Evolutionary conservation across 148 eudicot genomes (phyloP), one percentile per base, ranked within the genome.

Genomic region (Fagopyrum homotropicum): DNA sequence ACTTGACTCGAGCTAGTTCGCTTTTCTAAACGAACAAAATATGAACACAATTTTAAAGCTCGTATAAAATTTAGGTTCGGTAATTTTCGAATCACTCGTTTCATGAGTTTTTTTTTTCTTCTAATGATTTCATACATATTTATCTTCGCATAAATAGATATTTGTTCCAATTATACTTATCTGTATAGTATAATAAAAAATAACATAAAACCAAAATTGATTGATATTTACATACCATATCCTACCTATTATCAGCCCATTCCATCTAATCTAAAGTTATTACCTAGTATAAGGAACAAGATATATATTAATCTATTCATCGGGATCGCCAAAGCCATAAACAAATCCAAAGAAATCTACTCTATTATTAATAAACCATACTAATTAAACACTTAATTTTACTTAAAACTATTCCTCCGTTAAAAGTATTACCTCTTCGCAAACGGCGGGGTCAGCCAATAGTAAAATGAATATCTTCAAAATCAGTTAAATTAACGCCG

Each of bases 291-390:
- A 64, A 64, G 45, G 70, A 64, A 64, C 45, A 8, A 12, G 40
- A 71, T 6, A 71, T 35, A 71, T 9, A 47, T 4, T 73, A 73
- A 52, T 52, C 35, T 14, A 73, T 19, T 43, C 76, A n/a, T 73
- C 50, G 76, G 76, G 76, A 73, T 73, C 76, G 64, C 76, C 66
- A 40, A 73, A 55, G 56, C 59, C 47, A 73, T 73, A 73, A 54
- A 66, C 71, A 66, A 66, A 35, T 15, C 19, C 69, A 29, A 61
- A 4, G 7, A 61, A 66, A 66, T 66, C 46, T 43, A 66, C 46
- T 64, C 9, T 30, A 4, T 40, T 64, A 64, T 35, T 64, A 35
- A 66, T 60, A 56, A 63, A 63, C n/a, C 69, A 10, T 35, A 35
- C 40, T 63, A 63, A 66, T 35, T 19, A 66, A 12, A 26, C 10